Percentiles rank a stretch among this genome's conserved stretches.
phyloP scores from a whole-genome alignment of 192 early-diverging fungal genomes.

The Podila epigama region DNA sequence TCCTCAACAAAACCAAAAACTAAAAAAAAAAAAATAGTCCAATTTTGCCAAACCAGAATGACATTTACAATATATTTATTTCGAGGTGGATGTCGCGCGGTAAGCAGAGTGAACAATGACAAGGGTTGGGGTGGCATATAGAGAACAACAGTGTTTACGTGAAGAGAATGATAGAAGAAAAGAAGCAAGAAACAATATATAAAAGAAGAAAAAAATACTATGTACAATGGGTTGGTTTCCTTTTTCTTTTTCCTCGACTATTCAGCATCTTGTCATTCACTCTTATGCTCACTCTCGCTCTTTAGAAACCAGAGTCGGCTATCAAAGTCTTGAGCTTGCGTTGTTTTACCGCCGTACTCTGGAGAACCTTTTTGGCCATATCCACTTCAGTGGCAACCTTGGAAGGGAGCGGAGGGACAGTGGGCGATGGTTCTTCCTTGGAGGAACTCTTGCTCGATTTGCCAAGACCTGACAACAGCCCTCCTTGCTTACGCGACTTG shows the following conservation, averaged over 20 bases:
- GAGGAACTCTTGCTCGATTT: constrained; percentile 17
- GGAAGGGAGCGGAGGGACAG: background rate
- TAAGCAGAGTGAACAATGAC: too few species aligned
- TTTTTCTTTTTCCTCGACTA: too few species aligned
- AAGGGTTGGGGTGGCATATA: too few species aligned
- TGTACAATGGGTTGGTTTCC: constrained; percentile 7
- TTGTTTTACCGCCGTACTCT: constrained; percentile 31
- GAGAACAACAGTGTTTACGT: too few species aligned
- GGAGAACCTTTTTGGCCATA: constrained; percentile 29
- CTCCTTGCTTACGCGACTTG: constrained; percentile 8
- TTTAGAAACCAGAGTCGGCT: constrained; percentile 34
- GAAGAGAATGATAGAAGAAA: too few species aligned
- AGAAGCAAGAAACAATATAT: background rate
- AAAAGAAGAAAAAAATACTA: background rate
- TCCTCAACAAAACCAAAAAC: too few species aligned
- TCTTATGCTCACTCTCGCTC: too few species aligned
- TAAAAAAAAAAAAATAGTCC: too few species aligned
- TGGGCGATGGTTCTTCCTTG: constrained; percentile 3
- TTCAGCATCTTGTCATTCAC: too few species aligned
- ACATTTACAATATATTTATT: too few species aligned
- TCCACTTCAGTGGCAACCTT: constrained; percentile 29
- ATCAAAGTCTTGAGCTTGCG: constrained; percentile 43
- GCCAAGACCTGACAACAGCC: constrained; percentile 16
- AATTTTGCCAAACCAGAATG: too few species aligned
- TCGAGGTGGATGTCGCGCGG: too few species aligned